phyloP scores from a whole-genome alignment of 1,139 yeast species.

The Geotrichum citri-aurantii region DNA sequence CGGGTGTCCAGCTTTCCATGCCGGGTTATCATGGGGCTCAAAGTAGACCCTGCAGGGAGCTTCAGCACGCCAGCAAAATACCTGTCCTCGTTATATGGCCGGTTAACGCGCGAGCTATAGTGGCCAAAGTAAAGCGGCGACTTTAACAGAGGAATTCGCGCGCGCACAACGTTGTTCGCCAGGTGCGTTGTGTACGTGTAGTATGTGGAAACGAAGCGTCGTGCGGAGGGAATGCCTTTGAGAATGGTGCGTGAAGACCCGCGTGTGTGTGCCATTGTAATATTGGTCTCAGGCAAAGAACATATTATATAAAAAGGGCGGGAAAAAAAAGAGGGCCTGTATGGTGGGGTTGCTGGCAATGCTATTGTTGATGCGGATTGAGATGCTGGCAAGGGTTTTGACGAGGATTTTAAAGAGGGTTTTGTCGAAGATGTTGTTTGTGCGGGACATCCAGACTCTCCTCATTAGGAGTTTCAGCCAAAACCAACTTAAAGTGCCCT shows the following conservation, averaged over 20 bases:
- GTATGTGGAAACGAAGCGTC: constrained; percentile 13
- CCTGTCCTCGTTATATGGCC: constrained; percentile 76
- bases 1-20: constrained; percentile 25
- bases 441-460: not conserved
- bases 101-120: constrained; percentile 65
- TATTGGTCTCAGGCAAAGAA: not conserved
- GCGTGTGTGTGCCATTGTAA: not conserved
- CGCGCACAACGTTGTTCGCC: constrained; percentile 18
- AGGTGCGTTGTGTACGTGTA: constrained; percentile 10
- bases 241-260: not conserved
- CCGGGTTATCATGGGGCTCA: constrained; percentile 34
- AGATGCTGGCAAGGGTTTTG: not conserved
- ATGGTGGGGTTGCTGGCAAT: not conserved
- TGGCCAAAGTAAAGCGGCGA: constrained; percentile 82
- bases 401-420: no score
- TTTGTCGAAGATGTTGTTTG: not conserved
- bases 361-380: not conserved
- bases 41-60: constrained; percentile 39
- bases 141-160: constrained; percentile 51
- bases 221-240: not conserved
- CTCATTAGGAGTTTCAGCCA: not conserved
- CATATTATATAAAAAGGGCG: constrained; percentile 1
- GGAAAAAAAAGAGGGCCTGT: not conserved
- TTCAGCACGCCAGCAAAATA: constrained; percentile 56
- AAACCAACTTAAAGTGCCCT: not conserved